Conservation (phyloP, 169 alveolate genomes). For the Eimeria praecox region DNA sequence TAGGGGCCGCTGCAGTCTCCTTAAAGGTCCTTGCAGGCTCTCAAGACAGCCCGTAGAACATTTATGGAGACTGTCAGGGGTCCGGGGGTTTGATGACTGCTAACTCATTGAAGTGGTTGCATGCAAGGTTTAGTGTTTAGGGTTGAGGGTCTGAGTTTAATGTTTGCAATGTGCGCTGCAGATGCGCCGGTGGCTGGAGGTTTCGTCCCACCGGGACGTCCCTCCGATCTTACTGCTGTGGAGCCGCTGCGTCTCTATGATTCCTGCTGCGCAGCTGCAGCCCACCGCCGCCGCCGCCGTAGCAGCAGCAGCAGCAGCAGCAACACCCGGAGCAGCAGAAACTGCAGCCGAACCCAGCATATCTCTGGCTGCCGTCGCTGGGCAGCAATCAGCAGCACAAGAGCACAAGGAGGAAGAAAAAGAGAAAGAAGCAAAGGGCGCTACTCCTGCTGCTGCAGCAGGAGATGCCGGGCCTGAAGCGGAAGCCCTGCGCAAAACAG, state of each 20-base stretch:
- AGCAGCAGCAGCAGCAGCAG: conserved; percentile 39
- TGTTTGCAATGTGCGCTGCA: conserved; percentile 77
- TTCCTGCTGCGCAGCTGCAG: conserved; percentile 82
- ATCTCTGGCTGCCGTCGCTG: conserved; percentile 15
- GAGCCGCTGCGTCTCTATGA: conserved; percentile 92
- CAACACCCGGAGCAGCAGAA: neutral
- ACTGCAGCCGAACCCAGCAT: conserved; percentile 15
- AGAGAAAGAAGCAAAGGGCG: neutral
- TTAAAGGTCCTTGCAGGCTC: too few species aligned
- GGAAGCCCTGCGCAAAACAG: conserved; percentile 16
- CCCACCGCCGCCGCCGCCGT: conserved; percentile 11
- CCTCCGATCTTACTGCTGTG: conserved; percentile 91
- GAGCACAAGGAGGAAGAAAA: neutral
- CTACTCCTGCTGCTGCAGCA: neutral
- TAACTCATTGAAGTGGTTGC: neutral
- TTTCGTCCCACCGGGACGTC: conserved; percentile 91
- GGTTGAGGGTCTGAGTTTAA: neutral
- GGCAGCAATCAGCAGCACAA: conserved; percentile 18
- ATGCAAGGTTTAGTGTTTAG: neutral
- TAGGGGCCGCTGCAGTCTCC: too few species aligned
- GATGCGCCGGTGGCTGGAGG: conserved; percentile 90
- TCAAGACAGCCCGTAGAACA: too few species aligned
- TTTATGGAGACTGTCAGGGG: too few species aligned
- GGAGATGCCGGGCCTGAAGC: conserved; percentile 23
- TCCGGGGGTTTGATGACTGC: too few species aligned